A percentile compares a stretch with the other conserved stretches of the same genome.
Conservation (phyloP, 768 basidiomycete genomes). For the Russula earlei region DNA sequence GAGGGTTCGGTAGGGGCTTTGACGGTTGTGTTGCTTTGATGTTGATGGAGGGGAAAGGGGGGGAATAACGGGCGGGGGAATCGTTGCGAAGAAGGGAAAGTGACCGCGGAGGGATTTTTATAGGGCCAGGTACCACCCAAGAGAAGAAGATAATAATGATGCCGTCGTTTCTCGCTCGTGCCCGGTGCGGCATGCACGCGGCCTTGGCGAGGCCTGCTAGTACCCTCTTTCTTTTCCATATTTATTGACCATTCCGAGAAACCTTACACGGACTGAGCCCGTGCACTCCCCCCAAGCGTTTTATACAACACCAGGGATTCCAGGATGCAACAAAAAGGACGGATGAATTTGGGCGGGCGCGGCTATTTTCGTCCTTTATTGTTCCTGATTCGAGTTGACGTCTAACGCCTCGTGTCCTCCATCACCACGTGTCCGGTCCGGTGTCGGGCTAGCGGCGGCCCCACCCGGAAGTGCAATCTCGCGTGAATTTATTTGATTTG, state of each 20-base stretch:
- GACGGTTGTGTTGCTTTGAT: background rate
- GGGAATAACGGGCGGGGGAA: background rate
- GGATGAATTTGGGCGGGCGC: background rate
- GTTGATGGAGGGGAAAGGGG: background rate
- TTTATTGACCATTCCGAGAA: no score
- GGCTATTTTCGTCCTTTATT: background rate
- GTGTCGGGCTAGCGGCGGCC: background rate
- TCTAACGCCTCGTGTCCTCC: background rate
- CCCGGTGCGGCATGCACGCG: constrained; percentile 1
- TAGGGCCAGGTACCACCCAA: background rate
- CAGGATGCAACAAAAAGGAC: no score
- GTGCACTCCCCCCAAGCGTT: no score
- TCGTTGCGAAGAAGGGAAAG: background rate
- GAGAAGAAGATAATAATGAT: background rate
- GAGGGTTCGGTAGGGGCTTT: background rate
- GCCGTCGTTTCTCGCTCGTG: constrained; percentile 7
- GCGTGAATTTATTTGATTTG: no score
- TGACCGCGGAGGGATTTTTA: constrained; percentile 8
- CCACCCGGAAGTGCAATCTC: no score
- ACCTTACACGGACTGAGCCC: no score
- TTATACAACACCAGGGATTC: no score
- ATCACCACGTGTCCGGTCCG: constrained; percentile 18
- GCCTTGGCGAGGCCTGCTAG: constrained; percentile 5
- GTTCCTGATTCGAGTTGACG: background rate
- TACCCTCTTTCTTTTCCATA: background rate